These are phyloP conservation scores for Plantago elongata DNA, from an alignment of 257 asterid species.

Conservation along the genomic window DNA sequence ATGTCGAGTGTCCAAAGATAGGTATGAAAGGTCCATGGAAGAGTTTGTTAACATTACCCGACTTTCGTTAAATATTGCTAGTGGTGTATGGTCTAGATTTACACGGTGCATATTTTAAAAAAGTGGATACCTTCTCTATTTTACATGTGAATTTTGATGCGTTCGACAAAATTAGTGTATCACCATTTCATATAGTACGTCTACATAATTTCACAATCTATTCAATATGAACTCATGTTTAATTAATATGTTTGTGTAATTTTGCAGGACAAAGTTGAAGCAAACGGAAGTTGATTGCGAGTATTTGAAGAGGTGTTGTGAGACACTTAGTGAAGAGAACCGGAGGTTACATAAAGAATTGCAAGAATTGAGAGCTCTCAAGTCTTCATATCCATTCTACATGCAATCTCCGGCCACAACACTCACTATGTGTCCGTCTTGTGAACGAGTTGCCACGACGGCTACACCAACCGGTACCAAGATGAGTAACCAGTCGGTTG, in stretches of 20 bases:
- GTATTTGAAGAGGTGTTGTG: slow-evolving; percentile 76
- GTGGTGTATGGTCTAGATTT: too few species aligned
- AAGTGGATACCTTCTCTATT: too few species aligned
- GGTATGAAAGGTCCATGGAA: too few species aligned
- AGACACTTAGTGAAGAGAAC: slow-evolving; percentile 68
- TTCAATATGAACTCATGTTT: too few species aligned
- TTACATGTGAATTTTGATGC: too few species aligned
- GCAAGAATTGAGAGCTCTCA: slow-evolving; percentile 68
- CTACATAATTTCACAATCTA: too few species aligned
- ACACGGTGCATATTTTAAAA: too few species aligned
- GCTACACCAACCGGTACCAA: slow-evolving; percentile 17
- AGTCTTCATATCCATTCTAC: slow-evolving; percentile 60
- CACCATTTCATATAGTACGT: too few species aligned
- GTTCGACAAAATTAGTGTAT: too few species aligned
- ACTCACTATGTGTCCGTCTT: slow-evolving; percentile 86
- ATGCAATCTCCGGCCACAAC: slow-evolving; percentile 84
- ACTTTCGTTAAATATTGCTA: too few species aligned
- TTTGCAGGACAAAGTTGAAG: slow-evolving; percentile 69
- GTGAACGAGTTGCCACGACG: slow-evolving; percentile 62
- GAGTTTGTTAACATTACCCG: too few species aligned
- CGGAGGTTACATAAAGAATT: slow-evolving; percentile 64
- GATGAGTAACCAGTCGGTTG: slow-evolving; percentile 5
- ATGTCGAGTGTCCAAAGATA: too few species aligned
- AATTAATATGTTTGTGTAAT: neutral
- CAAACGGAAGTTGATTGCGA: slow-evolving; percentile 91